Base-by-base conservation (phyloP, 148 eudicot species). In the Rhododendron simsii region DNA sequence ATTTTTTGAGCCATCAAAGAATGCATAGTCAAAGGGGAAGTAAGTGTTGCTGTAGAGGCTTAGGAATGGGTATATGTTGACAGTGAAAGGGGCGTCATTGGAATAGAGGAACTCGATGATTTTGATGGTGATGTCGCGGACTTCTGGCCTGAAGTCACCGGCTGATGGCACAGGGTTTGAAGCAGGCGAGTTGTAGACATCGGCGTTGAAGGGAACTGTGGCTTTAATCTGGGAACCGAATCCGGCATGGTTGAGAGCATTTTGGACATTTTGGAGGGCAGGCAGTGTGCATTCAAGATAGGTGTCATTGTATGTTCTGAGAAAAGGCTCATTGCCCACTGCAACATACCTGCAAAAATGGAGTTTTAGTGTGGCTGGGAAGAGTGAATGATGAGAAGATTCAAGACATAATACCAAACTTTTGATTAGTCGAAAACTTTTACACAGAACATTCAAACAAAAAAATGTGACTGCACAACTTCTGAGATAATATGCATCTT, bases 271-370 rank as follows among this genome's bases (percentile, higher is more conserved):
- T 53, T 86, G 87, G 5, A 98, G 91, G 74, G 98, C 99, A 30
- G 99, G 99, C 57, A 94, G 88, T 53, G 93, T 94, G 88, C 80
- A 85, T 5, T 89, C 91, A 9, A 93, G 86, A 82, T 92, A 98
- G 30, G 95, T 91, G 39, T 92, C 95, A 87, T 95, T 98, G 91
- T 98, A 98, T 81, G 95, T 87, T 84, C 80, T 87, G 1, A 98
- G 95, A 30, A 96, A 92, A 0, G 99, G 99, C 73, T 98, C 99
- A 82, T 95, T 98, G 20, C 99, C 99, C 57, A 98, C 99, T 30
- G 98, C 99, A 77, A 98, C 97, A 87, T 98, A 95, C 91, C 98
- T 95, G 92, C 78, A 89, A 83, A 83, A 33, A 65, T 39, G 69
- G 21, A 21, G 37, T 21, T 61, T 44, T 10, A 83, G 55, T 5